Evolutionary conservation across 148 eudicot species (phyloP), one percentile per base, ranked within the genome.

Genomic region (Rhododendron vialii): DNA sequence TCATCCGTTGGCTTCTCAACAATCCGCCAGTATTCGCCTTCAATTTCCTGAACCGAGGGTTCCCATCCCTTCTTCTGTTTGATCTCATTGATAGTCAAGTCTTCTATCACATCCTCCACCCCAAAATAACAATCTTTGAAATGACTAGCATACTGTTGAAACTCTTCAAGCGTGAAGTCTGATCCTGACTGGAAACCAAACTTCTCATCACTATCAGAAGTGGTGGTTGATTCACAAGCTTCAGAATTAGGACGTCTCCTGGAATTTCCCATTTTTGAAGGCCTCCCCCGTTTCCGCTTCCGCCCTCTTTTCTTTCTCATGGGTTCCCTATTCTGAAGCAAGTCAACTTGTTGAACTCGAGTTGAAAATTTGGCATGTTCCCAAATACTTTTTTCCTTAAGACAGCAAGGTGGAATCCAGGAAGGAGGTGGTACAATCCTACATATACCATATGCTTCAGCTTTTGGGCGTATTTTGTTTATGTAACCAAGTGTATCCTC

Each of bases 21-120:
- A 38, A 93, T 93, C 83, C 94, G 86, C 95, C 95, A 93, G 81
- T 92, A 93, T 78, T 93, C 95, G 35, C 93, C 95, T 82, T 93
- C 95, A 84, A 93, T 92, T 47, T 89, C 91, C 65, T 91, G 89
- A 84, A 93, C 78, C 3, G 93, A 90, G 71, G 92, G 93, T 82
- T 79, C 88, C 90, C 83, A 80, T 43, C n/a, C 85, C 77, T 87
- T 83, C 38, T 61, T 87, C 71, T 80, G 81, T 55, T 77, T 87
- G 77, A 20, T 55, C 28, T 48, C 90, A 78, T 83, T 80, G 30
- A 24, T 28, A 50, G 36, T 33, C 28, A 15, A 12, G 22, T 83
- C 83, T 48, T 59, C 78, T 14, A n/a, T 77, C 67, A 28, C 79
- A 50, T 91, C 90, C 35, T 88, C 85, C 73, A 82, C 35, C 24